These are phyloP conservation scores for Blastocystis hominis DNA, from an alignment of 352 stramenopile species.

Conservation along the genomic window DNA sequence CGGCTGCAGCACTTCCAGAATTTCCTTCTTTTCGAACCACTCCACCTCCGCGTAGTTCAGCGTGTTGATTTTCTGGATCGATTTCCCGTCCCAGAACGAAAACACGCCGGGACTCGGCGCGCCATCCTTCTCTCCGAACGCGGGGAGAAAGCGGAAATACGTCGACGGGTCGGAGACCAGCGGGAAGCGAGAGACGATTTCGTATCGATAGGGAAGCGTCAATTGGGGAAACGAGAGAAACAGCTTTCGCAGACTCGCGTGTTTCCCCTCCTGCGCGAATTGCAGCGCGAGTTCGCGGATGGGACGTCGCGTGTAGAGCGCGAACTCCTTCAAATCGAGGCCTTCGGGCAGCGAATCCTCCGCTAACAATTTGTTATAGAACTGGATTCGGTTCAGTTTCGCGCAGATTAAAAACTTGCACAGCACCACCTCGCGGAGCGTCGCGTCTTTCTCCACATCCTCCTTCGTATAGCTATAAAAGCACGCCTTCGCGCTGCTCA, in stretches of 20 bases:
- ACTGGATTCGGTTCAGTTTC: not conserved
- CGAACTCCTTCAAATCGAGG: not conserved
- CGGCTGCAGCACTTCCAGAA: not conserved
- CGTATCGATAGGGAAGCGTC: slow-evolving; percentile 8
- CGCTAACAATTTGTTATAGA: not conserved
- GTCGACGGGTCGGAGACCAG: not conserved
- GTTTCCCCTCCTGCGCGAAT: not conserved
- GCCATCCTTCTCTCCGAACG: not conserved
- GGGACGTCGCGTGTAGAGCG: not conserved
- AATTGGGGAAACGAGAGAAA: not conserved
- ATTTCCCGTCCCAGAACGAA: not conserved
- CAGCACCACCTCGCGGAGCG: not conserved
- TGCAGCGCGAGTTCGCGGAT: not conserved
- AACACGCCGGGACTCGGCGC: not conserved
- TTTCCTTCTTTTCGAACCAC: slow-evolving; percentile 6
- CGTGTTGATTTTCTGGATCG: not conserved
- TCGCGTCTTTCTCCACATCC: not conserved
- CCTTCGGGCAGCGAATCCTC: not conserved
- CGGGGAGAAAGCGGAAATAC: not conserved
- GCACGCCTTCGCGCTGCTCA: not conserved
- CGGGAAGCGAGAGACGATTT: not conserved
- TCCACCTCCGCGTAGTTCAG: not conserved
- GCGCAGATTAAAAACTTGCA: not conserved
- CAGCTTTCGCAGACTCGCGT: not conserved
- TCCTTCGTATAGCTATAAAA: not conserved